Base-by-base conservation (phyloP, 768 basidiomycete species). In the Pisolithus marmoratus region DNA sequence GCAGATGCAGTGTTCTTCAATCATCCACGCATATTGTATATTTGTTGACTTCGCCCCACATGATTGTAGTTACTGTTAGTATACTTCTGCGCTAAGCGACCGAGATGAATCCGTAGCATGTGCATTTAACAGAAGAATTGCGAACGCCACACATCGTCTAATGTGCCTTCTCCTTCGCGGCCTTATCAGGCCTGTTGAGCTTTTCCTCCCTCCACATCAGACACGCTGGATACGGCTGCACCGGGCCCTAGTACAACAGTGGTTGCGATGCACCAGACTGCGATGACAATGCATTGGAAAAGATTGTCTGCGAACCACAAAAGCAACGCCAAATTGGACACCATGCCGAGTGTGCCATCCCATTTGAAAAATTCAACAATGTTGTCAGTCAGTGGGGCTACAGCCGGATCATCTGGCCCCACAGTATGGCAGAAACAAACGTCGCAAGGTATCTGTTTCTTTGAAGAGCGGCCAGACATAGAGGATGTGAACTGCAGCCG, bases 171-270 rank as follows among this genome's bases (percentile, higher is more conserved):
- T 51, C 38, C 40, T 38, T 55, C 20, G 29, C 37, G 17, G 15
- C 36, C 8, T 37, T 38, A 15, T 6, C 23, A 15, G n/a, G 38
- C 24, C 43, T 36, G 31, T 71, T 60, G 11, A 72, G 53, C 15
- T 60, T 52, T 24, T 66, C 61, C 59, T 83, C 80, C 52, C 77
- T 69, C 78, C 78, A 80, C 43, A 81, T 61, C 27, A 74, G n/a
- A 68, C 2, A 75, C 67, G 2, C 72, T 79, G 19, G 71, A 65
- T 27, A 81, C 61, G 2, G 78, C 74, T 38, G 81, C 80, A 9
- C 80, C 77, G 4, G 78, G 80, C 3, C 81, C 81, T 22, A 80
- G 36, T 7, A 72, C 26, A 4, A 73, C 66, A 7, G 70, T 70
- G 7, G 72, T 72, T n/a, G 75, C 20, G 0, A 62, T 48, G 57